Evolutionary conservation across 768 basidiomycete species (phyloP).

Genomic region (Suillus paluster): DNA sequence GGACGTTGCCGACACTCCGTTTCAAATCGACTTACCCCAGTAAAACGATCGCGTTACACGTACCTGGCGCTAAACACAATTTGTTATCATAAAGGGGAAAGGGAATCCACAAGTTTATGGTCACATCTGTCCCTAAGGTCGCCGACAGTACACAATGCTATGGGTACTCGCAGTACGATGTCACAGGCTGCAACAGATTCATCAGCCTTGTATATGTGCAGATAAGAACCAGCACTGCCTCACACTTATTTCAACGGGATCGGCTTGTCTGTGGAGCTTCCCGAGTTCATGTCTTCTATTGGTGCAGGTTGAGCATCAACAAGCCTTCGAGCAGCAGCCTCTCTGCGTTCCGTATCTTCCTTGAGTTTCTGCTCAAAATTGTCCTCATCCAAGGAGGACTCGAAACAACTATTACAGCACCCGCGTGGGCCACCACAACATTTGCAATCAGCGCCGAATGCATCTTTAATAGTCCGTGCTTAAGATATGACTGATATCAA

Average conservation of each 20-base stretch:
- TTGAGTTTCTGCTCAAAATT: constrained; percentile 8
- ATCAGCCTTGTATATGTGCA: not conserved
- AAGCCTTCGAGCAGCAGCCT: constrained; percentile 11
- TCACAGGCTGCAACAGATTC: not conserved
- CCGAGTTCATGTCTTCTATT: constrained; percentile 20
- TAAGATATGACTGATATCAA: not conserved
- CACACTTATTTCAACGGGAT: not conserved
- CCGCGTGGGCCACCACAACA: constrained; percentile 20
- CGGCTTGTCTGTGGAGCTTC: not conserved
- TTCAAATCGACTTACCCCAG: not conserved
- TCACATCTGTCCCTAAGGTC: not conserved
- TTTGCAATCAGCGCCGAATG: not conserved
- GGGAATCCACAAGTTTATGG: not conserved
- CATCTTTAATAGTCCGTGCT: constrained; percentile 2
- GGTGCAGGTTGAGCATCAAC: constrained; percentile 29
- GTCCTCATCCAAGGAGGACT: constrained; percentile 5
- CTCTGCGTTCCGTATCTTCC: constrained; percentile 9
- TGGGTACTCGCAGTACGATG: not conserved
- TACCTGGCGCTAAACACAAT: not conserved
- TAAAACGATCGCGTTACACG: not conserved
- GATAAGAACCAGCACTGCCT: not conserved
- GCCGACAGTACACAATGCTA: not conserved
- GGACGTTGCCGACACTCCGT: not conserved
- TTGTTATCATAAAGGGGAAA: not conserved
- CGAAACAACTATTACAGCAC: constrained; percentile 13